A percentile compares a stretch with the other conserved stretches of the same genome.
These are phyloP conservation scores for Imleria badia DNA, from an alignment of 768 basidiomycete species.

Conservation along the genomic window DNA sequence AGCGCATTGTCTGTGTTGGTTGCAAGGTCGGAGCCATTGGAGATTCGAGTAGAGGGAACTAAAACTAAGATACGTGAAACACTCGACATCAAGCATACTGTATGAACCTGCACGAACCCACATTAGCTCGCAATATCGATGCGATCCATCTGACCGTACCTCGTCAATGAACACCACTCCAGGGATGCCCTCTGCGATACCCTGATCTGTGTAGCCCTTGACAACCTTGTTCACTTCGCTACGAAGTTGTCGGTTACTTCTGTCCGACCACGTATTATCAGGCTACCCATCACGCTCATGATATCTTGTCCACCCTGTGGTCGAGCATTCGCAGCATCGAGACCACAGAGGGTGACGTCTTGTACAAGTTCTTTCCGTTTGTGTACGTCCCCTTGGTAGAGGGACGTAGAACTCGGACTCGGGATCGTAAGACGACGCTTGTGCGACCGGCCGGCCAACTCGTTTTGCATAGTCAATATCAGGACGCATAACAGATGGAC, in stretches of 20 bases:
- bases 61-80: no score
- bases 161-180: conserved; percentile 99
- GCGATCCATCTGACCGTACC: conserved; percentile 45
- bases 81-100: conserved; percentile 99
- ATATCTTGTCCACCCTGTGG: conserved; percentile 98
- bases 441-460: conserved; percentile 95
- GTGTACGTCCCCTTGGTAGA: conserved; percentile 92
- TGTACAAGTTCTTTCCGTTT: conserved; percentile 94
- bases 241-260: conserved; percentile 97
- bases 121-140: conserved; percentile 1
- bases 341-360: conserved; percentile 90
- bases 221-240: conserved; percentile 98
- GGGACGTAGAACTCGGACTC: conserved; percentile 99
- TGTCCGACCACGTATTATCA: conserved; percentile 91
- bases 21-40: no score
- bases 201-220: conserved; percentile 96
- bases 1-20: no score
- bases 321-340: conserved; percentile 95
- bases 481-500: background rate
- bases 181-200: conserved; percentile 96
- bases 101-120: conserved; percentile 71
- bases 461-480: conserved; percentile 47
- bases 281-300: conserved; percentile 94
- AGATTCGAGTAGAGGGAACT: no score
- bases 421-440: conserved; percentile 94